These are phyloP conservation scores for Caryopteris hybrid DNA, from an alignment of 305 asterid species.

Conservation along the genomic window DNA sequence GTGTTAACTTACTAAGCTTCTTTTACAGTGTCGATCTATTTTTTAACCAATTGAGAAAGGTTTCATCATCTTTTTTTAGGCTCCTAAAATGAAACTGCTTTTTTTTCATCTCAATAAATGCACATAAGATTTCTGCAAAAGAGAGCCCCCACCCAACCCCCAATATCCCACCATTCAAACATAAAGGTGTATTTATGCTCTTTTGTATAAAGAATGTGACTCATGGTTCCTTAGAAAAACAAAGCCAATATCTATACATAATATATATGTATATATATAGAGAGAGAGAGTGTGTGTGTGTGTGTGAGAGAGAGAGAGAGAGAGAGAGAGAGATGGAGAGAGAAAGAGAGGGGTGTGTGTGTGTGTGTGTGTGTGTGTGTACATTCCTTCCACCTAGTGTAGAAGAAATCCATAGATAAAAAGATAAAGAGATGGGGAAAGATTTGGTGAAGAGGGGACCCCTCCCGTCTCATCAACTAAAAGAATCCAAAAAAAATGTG, in stretches of 20 bases:
- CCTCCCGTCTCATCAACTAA: conserved; percentile 24
- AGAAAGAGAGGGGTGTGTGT: too few species aligned
- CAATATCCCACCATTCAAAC: neutral
- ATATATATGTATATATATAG: neutral
- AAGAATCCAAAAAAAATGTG: conserved; percentile 33
- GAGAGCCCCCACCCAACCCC: neutral
- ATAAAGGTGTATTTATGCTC: neutral
- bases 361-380: neutral
- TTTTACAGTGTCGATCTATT: too few species aligned
- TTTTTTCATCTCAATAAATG: neutral
- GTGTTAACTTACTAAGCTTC: too few species aligned
- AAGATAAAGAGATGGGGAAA: conserved; percentile 22
- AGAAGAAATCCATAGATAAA: conserved; percentile 7
- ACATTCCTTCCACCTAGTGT: neutral
- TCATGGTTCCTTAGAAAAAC: conserved; percentile 10
- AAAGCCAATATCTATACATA: neutral
- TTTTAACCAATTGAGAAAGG: too few species aligned
- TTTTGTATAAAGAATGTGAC: neutral
- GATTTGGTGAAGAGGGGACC: conserved; percentile 30
- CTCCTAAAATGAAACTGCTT: neutral
- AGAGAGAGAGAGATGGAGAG: too few species aligned
- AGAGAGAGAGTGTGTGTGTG: too few species aligned
- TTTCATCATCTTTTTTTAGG: neutral
- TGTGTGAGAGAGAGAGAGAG: too few species aligned
- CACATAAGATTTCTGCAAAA: neutral